phyloP scores from a whole-genome alignment of 345 rosid species.

The Noccaea bulbosa region DNA sequence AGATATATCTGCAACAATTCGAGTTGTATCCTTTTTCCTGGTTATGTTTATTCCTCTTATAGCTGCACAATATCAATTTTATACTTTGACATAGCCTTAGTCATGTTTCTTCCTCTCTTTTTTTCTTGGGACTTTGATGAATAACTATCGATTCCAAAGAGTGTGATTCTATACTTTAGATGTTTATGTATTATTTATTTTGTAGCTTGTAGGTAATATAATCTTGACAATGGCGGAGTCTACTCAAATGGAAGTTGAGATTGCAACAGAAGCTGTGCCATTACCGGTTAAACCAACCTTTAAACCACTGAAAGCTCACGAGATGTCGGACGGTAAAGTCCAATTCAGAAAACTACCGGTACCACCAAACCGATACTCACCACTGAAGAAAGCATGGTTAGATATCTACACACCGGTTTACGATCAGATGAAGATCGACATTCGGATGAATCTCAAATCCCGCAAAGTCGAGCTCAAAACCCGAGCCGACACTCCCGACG shows the following conservation, averaged over 20 bases:
- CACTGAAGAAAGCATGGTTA: constrained; percentile 86
- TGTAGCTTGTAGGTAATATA: not conserved
- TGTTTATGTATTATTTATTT: not conserved
- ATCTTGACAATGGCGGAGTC: constrained; percentile 30
- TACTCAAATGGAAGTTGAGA: constrained; percentile 60
- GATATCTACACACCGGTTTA: constrained; percentile 74
- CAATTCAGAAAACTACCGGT: constrained; percentile 75
- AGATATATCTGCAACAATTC: not conserved
- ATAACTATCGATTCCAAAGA: not conserved
- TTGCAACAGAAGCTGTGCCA: constrained; percentile 21
- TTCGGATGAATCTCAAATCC: constrained; percentile 84
- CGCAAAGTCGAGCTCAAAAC: constrained; percentile 84
- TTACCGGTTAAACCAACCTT: constrained; percentile 71
- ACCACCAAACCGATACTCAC: constrained; percentile 81
- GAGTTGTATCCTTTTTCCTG: not conserved
- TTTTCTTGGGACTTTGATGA: too few relatives aligned
- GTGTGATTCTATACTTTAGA: not conserved
- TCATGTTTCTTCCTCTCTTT: too few relatives aligned
- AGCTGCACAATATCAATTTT: not conserved
- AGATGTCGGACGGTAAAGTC: constrained; percentile 77
- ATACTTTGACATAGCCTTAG: too few relatives aligned
- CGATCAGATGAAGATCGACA: constrained; percentile 87
- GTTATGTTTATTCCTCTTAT: not conserved
- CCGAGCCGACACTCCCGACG: constrained; percentile 69
- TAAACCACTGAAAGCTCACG: constrained; percentile 78